Evolutionary conservation across 2,329 filamentous ascomycete genomes (phyloP).

Genomic region (Orbilia quercus): DNA sequence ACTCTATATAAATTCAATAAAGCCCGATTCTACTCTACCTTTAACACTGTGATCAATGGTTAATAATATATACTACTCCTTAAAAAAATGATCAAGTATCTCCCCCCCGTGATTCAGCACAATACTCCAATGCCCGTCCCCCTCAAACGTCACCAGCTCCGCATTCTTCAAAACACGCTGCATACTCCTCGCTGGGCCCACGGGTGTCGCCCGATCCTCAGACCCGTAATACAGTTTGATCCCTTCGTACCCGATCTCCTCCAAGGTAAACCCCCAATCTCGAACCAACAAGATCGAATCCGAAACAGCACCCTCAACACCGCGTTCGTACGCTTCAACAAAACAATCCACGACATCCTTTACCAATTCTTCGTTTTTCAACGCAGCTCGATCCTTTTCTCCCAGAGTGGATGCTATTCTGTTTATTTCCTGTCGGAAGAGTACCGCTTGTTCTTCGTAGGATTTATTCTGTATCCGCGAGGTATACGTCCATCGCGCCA

Average conservation of each 20-base stretch:
- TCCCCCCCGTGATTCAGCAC: constrained; percentile 25
- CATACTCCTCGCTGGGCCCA: constrained; percentile 62
- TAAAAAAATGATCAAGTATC: constrained; percentile 40
- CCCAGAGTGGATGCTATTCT: constrained; percentile 16
- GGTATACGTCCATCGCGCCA: constrained; percentile 56
- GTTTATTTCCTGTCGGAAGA: constrained; percentile 41
- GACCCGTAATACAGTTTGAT: constrained; percentile 61
- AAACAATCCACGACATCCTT: constrained; percentile 52
- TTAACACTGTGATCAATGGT: no score
- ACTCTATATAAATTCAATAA: no score
- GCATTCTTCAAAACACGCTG: constrained; percentile 62
- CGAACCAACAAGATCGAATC: constrained; percentile 60
- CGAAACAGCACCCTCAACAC: constrained; percentile 58
- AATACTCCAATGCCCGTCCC: constrained; percentile 62
- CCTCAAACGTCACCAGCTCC: constrained; percentile 61
- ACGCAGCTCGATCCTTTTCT: constrained; percentile 22
- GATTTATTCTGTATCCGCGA: constrained; percentile 49
- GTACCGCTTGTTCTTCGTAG: constrained; percentile 59
- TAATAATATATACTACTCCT: background rate
- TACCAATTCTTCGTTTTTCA: constrained; percentile 47
- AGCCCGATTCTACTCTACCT: no score
- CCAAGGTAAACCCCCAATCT: constrained; percentile 61
- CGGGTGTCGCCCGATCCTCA: constrained; percentile 60
- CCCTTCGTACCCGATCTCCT: constrained; percentile 59
- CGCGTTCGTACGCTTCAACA: constrained; percentile 60